These are phyloP conservation scores for Asclepias syriaca DNA, from an alignment of 257 asterid genomes.

Conservation along the genomic window DNA sequence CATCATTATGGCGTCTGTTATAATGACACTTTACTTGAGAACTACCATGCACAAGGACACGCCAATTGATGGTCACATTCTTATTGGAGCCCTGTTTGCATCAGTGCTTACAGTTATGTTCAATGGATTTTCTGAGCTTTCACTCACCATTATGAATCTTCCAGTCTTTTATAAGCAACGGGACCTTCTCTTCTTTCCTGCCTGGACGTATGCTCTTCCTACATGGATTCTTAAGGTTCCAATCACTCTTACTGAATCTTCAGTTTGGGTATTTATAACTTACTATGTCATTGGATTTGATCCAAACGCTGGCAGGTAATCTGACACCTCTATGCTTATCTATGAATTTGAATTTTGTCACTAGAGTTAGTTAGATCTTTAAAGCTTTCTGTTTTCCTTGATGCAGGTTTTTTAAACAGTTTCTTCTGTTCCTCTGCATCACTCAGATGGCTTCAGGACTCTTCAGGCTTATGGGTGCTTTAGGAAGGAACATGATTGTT, in stretches of 20 bases:
- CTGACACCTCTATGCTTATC: background rate
- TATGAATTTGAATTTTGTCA: background rate
- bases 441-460: conserved; percentile 17
- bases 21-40: conserved; percentile 46
- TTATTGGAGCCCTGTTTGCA: conserved; percentile 76
- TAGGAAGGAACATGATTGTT: conserved; percentile 16
- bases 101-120: conserved; percentile 70
- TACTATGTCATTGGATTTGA: background rate
- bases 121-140: conserved; percentile 81
- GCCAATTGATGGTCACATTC: conserved; percentile 61
- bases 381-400: background rate
- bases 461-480: conserved; percentile 18
- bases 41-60: conserved; percentile 63
- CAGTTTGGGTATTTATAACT: background rate
- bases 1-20: background rate
- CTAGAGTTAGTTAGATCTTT: too few species aligned
- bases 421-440: conserved; percentile 6
- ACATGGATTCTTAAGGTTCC: conserved; percentile 79
- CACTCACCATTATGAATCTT: conserved; percentile 68
- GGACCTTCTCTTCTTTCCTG: conserved; percentile 72
- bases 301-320: too few species aligned
- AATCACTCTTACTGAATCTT: conserved; percentile 46
- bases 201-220: conserved; percentile 81
- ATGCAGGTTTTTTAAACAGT: conserved; percentile 17
- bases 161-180: conserved; percentile 88